These are phyloP conservation scores for Fereydounia khargensis DNA, from an alignment of 1,284 basidiomycete genomes.

Conservation along the genomic window DNA sequence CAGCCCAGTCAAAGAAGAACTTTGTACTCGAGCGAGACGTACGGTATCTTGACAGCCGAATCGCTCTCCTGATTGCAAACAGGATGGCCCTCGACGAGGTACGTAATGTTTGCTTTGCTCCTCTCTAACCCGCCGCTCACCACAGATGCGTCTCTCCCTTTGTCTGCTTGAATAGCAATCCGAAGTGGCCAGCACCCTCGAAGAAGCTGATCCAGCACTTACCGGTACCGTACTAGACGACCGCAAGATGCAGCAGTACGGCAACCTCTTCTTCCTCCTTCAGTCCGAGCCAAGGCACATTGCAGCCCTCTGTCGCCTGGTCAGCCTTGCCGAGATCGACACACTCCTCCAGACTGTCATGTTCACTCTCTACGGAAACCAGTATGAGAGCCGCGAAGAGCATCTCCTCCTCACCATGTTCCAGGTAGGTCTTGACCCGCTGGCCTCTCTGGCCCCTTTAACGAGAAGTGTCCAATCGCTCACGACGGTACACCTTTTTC, in stretches of 20 bases:
- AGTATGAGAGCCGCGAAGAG: constrained; percentile 98
- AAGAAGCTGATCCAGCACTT: constrained; percentile 76
- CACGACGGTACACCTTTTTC: background rate
- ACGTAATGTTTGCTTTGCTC: too few relatives aligned
- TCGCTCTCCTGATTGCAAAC: constrained; percentile 96
- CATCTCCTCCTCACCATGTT: constrained; percentile 98
- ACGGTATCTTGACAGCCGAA: constrained; percentile 93
- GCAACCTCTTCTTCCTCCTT: constrained; percentile 96
- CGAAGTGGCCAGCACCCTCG: constrained; percentile 63
- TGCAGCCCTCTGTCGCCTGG: constrained; percentile 92
- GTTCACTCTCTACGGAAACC: constrained; percentile 99
- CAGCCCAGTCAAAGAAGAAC: constrained; percentile 97
- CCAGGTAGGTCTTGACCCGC: constrained; percentile 65
- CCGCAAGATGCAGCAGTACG: constrained; percentile 88
- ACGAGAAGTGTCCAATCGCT: constrained; percentile 1
- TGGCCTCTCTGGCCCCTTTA: background rate
- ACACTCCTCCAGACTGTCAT: constrained; percentile 98
- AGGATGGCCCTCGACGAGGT: constrained; percentile 94
- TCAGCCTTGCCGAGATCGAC: constrained; percentile 93
- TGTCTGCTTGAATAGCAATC: constrained; percentile 5
- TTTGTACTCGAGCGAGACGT: constrained; percentile 98
- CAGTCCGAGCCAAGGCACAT: constrained; percentile 97
- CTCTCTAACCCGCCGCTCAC: too few relatives aligned
- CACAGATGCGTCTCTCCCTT: too few relatives aligned
- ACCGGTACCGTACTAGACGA: constrained; percentile 69